Evolutionary conservation across 768 basidiomycete species (phyloP).

Genomic region (Pleurotus tuber-regium): DNA sequence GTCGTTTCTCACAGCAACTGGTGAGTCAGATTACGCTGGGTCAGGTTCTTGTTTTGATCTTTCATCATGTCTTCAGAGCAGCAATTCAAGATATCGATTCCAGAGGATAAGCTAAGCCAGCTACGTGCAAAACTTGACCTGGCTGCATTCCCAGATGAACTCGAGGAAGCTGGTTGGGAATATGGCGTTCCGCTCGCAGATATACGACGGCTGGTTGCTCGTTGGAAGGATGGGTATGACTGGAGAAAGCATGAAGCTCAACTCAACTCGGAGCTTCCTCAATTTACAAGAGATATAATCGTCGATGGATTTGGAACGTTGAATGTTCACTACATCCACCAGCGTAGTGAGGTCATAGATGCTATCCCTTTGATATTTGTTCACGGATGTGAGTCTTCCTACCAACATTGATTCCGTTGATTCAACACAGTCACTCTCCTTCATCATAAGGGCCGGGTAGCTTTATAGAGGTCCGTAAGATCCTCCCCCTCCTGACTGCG

Average conservation of each 20-base stretch:
- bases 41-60: neutral
- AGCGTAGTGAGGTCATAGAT: constrained; percentile 33
- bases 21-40: too few relatives aligned
- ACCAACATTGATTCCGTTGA: neutral
- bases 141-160: constrained; percentile 20
- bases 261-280: constrained; percentile 46
- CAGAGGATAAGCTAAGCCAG: constrained; percentile 14
- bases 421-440: neutral
- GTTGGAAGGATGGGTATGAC: constrained; percentile 43
- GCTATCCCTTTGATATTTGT: constrained; percentile 55
- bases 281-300: constrained; percentile 50
- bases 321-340: constrained; percentile 53
- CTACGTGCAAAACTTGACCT: constrained; percentile 20
- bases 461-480: constrained; percentile 56
- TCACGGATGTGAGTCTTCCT: constrained; percentile 41
- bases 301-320: constrained; percentile 42
- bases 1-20: too few relatives aligned
- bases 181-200: constrained; percentile 44
- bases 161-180: constrained; percentile 19
- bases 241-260: constrained; percentile 45
- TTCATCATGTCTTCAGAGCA: constrained; percentile 1
- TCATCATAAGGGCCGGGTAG: constrained; percentile 51
- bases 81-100: constrained; percentile 18
- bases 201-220: constrained; percentile 33
- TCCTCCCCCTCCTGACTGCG: constrained; percentile 51